A percentile compares a stretch with the other conserved stretches of the same genome.
These are phyloP conservation scores for Boletus rubescentipes DNA, from an alignment of 768 basidiomycete species.

Conservation along the genomic window DNA sequence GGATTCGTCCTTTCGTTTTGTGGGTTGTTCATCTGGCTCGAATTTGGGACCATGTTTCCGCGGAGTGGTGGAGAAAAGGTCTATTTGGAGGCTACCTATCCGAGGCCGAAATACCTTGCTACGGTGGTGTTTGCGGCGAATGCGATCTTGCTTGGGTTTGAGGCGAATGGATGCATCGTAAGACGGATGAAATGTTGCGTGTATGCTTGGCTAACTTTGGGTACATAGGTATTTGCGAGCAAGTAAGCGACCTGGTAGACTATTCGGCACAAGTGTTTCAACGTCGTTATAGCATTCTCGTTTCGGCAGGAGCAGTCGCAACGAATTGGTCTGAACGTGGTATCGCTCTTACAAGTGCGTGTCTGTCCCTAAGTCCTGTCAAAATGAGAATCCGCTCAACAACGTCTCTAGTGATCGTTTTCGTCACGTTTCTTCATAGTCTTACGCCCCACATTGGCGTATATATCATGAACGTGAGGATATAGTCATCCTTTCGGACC, in stretches of 20 bases:
- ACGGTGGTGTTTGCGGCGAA: slow-evolving; percentile 50
- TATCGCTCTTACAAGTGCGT: slow-evolving; percentile 55
- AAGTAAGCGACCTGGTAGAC: slow-evolving; percentile 18
- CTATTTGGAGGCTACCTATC: slow-evolving; percentile 56
- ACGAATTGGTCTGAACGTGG: slow-evolving; percentile 58
- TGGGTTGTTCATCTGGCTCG: slow-evolving; percentile 61
- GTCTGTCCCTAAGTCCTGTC: no score
- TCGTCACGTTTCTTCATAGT: slow-evolving; percentile 52
- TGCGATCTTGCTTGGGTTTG: slow-evolving; percentile 46
- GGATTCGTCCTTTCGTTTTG: slow-evolving; percentile 58
- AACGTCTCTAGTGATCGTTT: slow-evolving; percentile 42
- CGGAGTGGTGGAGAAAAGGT: slow-evolving; percentile 64
- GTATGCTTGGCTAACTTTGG: not conserved
- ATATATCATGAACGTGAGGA: slow-evolving; percentile 52
- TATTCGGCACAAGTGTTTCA: not conserved
- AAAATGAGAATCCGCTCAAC: not conserved
- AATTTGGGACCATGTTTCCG: slow-evolving; percentile 62
- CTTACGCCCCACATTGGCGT: slow-evolving; percentile 49
- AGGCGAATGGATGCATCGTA: slow-evolving; percentile 47
- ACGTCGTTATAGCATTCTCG: slow-evolving; percentile 41
- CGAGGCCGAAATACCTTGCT: slow-evolving; percentile 44
- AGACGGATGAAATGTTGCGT: slow-evolving; percentile 9
- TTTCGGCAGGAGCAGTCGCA: slow-evolving; percentile 42
- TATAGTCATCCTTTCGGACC: not conserved
- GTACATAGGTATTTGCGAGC: slow-evolving; percentile 31